Percentiles rank a stretch among this genome's conserved stretches.
Evolutionary conservation across 768 basidiomycete genomes (phyloP).

Genomic region (Phaffia australis): DNA sequence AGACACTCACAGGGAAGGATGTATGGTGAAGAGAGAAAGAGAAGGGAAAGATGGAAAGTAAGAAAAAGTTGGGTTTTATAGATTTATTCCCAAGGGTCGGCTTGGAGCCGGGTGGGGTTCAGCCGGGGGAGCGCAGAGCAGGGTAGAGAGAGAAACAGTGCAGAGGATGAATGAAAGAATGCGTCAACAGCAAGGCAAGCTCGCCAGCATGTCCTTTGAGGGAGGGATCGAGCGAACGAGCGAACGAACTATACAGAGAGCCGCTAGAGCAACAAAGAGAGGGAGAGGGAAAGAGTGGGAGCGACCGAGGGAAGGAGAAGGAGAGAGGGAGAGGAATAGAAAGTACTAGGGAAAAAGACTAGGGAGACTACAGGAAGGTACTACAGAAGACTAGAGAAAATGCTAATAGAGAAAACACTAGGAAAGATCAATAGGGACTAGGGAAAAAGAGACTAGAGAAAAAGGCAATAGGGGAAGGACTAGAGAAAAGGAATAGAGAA

Average conservation of each 20-base stretch:
- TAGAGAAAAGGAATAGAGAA: slow-evolving; percentile 65
- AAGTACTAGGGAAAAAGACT: background rate
- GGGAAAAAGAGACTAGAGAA: background rate
- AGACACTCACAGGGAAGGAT: too few species aligned
- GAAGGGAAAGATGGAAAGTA: background rate
- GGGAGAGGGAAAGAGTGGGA: slow-evolving; percentile 16
- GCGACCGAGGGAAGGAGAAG: slow-evolving; percentile 9
- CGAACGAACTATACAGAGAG: too few species aligned
- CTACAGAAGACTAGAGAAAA: slow-evolving; percentile 94
- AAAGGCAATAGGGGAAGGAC: background rate
- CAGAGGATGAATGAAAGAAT: slow-evolving; percentile 61
- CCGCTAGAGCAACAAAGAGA: too few species aligned
- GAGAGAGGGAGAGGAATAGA: slow-evolving; percentile 20
- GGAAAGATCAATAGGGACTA: background rate
- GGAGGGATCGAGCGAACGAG: slow-evolving; percentile 89
- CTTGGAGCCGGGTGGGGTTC: too few species aligned
- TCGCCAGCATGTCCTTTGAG: slow-evolving; percentile 95
- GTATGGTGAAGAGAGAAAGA: background rate
- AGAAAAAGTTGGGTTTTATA: slow-evolving; percentile 18
- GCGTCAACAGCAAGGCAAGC: slow-evolving; percentile 86
- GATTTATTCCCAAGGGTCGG: background rate
- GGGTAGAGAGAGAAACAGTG: background rate
- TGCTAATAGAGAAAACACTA: slow-evolving; percentile 26
- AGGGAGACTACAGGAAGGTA: slow-evolving; percentile 39
- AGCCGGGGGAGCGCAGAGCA: too few species aligned